These are phyloP conservation scores for Paxillus ammoniavirescens DNA, from an alignment of 768 basidiomycete genomes.

Conservation along the genomic window DNA sequence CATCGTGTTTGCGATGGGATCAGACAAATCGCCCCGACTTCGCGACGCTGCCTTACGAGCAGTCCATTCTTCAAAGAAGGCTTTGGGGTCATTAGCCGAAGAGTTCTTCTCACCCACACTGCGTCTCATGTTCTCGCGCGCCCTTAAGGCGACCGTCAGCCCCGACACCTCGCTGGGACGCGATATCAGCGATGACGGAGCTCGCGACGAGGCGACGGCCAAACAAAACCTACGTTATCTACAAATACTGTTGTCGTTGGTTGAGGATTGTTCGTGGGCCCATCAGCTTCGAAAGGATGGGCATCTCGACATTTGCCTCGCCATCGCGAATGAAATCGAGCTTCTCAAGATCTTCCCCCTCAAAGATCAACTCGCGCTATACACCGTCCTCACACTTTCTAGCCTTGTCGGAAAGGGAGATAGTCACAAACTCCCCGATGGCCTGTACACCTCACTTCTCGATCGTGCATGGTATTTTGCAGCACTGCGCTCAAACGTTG, in stretches of 20 bases:
- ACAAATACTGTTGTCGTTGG: slow-evolving; percentile 4
- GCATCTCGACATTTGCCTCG: slow-evolving; percentile 1
- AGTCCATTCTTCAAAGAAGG: neutral
- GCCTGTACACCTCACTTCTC: slow-evolving; percentile 1
- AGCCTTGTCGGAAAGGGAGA: neutral
- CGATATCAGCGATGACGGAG: neutral
- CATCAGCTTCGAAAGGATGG: neutral
- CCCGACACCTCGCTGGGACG: neutral
- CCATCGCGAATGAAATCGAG: neutral
- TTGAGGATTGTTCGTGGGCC: neutral
- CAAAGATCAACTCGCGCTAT: slow-evolving; percentile 4
- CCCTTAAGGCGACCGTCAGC: neutral
- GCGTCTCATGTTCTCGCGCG: neutral
- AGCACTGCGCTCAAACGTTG: neutral
- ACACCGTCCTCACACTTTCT: neutral
- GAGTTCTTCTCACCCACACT: neutral
- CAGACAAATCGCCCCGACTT: slow-evolving; percentile 1
- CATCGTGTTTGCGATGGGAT: slow-evolving; percentile 2
- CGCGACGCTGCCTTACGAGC: slow-evolving; percentile 3
- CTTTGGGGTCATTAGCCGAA: neutral
- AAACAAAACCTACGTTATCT: slow-evolving; percentile 3
- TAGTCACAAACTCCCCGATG: neutral
- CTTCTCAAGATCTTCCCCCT: slow-evolving; percentile 1
- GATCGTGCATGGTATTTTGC: neutral
- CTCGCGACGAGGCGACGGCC: neutral